Evolutionary conservation across 768 basidiomycete species (phyloP).

Genomic region (Mycena epipterygia): DNA sequence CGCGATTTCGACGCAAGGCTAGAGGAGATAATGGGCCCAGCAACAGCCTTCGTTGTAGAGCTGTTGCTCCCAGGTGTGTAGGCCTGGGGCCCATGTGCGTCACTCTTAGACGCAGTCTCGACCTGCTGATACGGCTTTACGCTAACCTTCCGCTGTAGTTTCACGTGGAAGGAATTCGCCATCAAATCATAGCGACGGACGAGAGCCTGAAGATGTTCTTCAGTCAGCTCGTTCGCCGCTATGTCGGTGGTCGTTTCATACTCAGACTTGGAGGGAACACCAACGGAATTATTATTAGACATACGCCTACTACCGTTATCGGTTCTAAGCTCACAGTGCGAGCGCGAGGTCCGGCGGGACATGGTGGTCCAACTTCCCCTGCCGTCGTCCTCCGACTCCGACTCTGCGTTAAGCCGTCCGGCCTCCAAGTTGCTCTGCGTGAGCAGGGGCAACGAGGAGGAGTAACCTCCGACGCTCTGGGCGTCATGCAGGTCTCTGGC

Average conservation of each 20-base stretch:
- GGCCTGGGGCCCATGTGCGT: neutral
- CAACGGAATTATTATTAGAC: neutral
- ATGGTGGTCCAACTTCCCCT: neutral
- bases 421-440: too few species aligned
- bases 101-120: too few species aligned
- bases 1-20: neutral
- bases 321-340: neutral
- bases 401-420: too few species aligned
- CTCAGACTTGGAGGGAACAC: neutral
- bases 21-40: too few species aligned
- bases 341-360: neutral
- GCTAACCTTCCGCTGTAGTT: too few species aligned
- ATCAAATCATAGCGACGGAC: constrained; percentile 1
- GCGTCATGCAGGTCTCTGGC: neutral
- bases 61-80: too few species aligned
- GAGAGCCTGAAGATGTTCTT: neutral
- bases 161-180: too few species aligned
- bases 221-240: neutral
- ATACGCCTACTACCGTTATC: neutral
- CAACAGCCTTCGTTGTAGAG: too few species aligned
- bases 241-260: neutral
- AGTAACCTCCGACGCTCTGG: neutral
- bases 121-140: too few species aligned
- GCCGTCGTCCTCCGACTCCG: neutral
- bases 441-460: neutral